phyloP scores from a whole-genome alignment of 192 early-diverging fungal species.

The Backusella psychrophila region DNA sequence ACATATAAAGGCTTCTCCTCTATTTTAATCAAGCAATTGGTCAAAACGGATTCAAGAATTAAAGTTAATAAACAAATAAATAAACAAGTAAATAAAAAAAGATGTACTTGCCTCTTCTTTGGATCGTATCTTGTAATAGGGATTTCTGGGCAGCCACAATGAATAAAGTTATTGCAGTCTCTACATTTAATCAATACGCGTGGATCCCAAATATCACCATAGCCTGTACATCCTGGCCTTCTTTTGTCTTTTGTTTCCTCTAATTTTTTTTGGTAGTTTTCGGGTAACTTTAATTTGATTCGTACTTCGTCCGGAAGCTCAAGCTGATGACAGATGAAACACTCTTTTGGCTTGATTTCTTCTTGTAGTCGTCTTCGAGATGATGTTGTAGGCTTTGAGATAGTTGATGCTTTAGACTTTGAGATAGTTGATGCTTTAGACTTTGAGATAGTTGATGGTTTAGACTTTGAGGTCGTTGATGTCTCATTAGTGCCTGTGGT shows the following conservation, averaged over 20 bases:
- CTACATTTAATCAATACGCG: conserved; percentile 18
- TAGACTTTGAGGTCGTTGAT: background rate
- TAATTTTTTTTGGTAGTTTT: conserved; percentile 1
- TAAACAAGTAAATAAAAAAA: background rate
- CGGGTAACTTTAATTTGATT: background rate
- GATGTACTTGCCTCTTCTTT: background rate
- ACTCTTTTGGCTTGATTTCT: background rate
- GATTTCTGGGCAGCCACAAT: conserved; percentile 5
- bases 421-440: background rate
- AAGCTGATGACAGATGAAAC: background rate
- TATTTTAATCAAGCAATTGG: background rate
- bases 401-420: background rate
- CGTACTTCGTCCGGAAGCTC: conserved; percentile 10
- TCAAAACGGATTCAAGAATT: background rate
- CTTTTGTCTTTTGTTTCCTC: background rate
- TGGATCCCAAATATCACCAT: conserved; percentile 8
- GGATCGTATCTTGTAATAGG: conserved; percentile 11
- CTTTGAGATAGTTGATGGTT: background rate
- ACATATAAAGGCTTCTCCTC: conserved; percentile 7
- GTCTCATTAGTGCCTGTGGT: background rate
- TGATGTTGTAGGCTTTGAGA: background rate
- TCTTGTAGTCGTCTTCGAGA: background rate
- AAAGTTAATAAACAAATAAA: background rate
- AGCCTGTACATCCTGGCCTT: background rate
- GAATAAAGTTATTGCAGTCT: background rate